phyloP scores from a whole-genome alignment of 1,284 basidiomycete species.

The Naganishia albida region DNA sequence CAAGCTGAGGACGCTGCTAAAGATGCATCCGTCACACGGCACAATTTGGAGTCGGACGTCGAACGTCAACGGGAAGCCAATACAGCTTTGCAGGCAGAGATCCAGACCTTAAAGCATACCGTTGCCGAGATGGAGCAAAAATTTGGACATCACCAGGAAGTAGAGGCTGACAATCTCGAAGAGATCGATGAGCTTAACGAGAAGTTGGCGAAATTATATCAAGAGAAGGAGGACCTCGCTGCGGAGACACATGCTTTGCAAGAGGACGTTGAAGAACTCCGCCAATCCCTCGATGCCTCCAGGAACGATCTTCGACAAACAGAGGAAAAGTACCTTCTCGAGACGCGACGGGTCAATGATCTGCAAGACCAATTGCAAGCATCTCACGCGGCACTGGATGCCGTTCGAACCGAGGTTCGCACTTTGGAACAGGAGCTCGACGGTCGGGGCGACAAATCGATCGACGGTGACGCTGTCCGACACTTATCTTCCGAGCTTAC shows the following conservation, averaged over 20 bases:
- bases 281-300: conserved; percentile 1
- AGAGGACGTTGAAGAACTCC: conserved; percentile 7
- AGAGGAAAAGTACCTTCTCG: conserved; percentile 12
- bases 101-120: not conserved
- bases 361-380: conserved; percentile 13
- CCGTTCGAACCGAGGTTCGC: conserved; percentile 9
- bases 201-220: not conserved
- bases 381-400: not conserved
- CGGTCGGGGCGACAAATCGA: not conserved
- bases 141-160: not conserved
- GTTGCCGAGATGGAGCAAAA: conserved; percentile 2
- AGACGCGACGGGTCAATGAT: conserved; percentile 5
- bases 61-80: not conserved
- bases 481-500: conserved; percentile 7
- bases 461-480: not conserved
- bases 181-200: not conserved
- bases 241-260: not conserved
- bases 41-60: conserved; percentile 2
- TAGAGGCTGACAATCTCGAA: not conserved
- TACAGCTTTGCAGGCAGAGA: conserved; percentile 1
- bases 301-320: conserved; percentile 4
- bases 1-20: conserved; percentile 25
- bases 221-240: not conserved
- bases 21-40: not conserved
- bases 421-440: conserved; percentile 6